Percentiles rank a stretch among this genome's conserved stretches.
Evolutionary conservation across 805 yeast species (phyloP).

Genomic region (Clavispora vitiphila): DNA sequence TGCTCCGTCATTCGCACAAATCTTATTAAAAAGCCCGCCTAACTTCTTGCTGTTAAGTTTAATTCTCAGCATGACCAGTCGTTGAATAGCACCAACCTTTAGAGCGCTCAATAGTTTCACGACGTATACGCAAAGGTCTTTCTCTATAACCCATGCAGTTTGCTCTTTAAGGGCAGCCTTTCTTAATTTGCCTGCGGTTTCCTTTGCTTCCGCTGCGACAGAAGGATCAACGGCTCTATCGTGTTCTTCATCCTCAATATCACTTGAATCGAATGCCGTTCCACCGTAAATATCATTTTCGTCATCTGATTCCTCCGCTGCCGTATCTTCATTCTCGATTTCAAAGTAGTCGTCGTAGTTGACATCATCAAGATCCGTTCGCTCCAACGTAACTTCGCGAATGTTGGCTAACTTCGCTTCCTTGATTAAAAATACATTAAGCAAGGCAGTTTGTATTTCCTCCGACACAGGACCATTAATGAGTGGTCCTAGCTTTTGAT

Average conservation of each 20-base stretch:
- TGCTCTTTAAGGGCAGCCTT: neutral
- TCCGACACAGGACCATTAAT: conserved; percentile 22
- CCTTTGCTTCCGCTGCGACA: neutral
- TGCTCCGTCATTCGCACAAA: conserved; percentile 8
- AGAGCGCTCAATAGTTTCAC: conserved; percentile 35
- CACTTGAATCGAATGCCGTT: conserved; percentile 1
- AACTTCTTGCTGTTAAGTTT: conserved; percentile 30
- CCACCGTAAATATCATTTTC: neutral
- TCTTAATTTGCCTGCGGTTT: neutral
- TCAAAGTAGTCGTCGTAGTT: conserved; percentile 24
- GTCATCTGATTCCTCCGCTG: neutral
- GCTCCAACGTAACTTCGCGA: conserved; percentile 38
- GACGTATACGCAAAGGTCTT: conserved; percentile 36
- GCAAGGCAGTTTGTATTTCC: conserved; percentile 26
- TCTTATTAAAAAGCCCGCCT: conserved; percentile 26
- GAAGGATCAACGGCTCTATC: neutral
- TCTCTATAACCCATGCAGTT: conserved; percentile 35
- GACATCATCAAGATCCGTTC: conserved; percentile 50
- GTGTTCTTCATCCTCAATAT: neutral
- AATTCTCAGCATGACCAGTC: conserved; percentile 25
- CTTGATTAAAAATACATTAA: conserved; percentile 42
- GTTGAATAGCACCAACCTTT: conserved; percentile 27
- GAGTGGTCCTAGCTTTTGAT: conserved; percentile 14
- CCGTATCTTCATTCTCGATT: neutral
- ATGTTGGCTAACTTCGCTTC: conserved; percentile 43